Conservation (phyloP, 192 early-diverging fungal genomes). For the Linnemannia hyalina region DNA sequence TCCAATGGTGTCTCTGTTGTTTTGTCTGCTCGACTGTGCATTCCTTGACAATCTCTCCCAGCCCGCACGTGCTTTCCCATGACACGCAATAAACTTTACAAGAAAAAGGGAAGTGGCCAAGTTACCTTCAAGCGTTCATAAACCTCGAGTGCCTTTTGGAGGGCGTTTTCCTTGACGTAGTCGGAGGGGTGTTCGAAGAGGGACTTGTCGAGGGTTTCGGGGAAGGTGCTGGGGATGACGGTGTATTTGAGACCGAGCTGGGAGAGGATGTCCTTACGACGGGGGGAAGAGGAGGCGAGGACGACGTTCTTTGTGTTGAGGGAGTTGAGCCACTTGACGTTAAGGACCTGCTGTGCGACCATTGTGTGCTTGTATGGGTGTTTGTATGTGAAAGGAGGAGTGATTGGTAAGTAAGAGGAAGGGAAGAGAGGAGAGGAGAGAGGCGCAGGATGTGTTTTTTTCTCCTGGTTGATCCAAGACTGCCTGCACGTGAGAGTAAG, state of each 20-base stretch:
- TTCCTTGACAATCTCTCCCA: too few species aligned
- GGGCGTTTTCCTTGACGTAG: conserved; percentile 81
- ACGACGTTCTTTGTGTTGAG: conserved; percentile 68
- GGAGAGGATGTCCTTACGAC: conserved; percentile 81
- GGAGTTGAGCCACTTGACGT: conserved; percentile 46
- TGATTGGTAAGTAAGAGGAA: too few species aligned
- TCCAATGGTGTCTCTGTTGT: too few species aligned
- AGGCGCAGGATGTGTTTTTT: neutral
- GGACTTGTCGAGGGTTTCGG: conserved; percentile 83
- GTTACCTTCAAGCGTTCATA: conserved; percentile 66
- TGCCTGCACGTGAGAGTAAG: neutral
- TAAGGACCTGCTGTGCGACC: conserved; percentile 35
- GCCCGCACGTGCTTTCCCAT: neutral
- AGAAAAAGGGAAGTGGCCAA: neutral
- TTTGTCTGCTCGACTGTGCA: neutral
- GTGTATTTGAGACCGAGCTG: conserved; percentile 70
- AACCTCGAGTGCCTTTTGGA: conserved; percentile 78
- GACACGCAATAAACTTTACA: neutral
- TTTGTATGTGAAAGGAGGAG: neutral
- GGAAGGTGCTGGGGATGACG: conserved; percentile 78
- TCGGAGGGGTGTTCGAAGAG: conserved; percentile 66
- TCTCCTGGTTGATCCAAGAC: neutral
- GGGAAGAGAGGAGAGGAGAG: neutral
- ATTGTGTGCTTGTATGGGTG: conserved; percentile 4
- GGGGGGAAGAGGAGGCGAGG: conserved; percentile 85